Evolutionary conservation across 148 eudicot species (phyloP).

Genomic region (Silene uniflora): DNA sequence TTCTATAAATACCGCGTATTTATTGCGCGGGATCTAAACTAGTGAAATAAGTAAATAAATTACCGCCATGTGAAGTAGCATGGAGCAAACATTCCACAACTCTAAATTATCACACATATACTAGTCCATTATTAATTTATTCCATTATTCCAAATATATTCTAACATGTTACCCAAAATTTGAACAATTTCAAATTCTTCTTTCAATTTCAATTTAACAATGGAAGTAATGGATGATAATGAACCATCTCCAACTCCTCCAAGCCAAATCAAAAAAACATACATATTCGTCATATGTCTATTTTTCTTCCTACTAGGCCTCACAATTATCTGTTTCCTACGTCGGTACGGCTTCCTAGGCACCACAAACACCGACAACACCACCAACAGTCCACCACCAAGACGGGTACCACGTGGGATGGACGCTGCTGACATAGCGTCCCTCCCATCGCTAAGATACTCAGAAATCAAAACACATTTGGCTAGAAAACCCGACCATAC

Average conservation of each 20-base stretch:
- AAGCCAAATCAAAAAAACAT: neutral
- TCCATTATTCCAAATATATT: neutral
- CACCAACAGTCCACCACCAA: neutral
- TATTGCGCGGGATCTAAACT: no score
- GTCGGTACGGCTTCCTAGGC: slow-evolving; percentile 15
- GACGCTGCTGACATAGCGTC: slow-evolving; percentile 27
- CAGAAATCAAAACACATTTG: slow-evolving; percentile 36
- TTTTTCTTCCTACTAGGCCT: slow-evolving; percentile 2
- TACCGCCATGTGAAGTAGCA: no score
- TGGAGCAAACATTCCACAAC: neutral
- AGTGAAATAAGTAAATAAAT: no score
- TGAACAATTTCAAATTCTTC: neutral
- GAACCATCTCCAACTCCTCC: neutral
- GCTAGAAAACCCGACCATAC: slow-evolving; percentile 12
- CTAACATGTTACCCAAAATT: neutral
- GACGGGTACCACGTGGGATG: slow-evolving; percentile 23
- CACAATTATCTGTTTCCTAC: slow-evolving; percentile 10
- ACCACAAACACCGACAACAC: neutral
- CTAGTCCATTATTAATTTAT: neutral
- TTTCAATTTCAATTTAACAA: neutral
- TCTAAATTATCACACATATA: neutral
- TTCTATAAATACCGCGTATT: no score
- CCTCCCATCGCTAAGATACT: slow-evolving; percentile 38
- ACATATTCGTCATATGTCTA: slow-evolving; percentile 15
- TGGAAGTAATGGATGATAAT: neutral